Conservation (phyloP, 352 stramenopile species). For the Globisporangium ultimum region DNA sequence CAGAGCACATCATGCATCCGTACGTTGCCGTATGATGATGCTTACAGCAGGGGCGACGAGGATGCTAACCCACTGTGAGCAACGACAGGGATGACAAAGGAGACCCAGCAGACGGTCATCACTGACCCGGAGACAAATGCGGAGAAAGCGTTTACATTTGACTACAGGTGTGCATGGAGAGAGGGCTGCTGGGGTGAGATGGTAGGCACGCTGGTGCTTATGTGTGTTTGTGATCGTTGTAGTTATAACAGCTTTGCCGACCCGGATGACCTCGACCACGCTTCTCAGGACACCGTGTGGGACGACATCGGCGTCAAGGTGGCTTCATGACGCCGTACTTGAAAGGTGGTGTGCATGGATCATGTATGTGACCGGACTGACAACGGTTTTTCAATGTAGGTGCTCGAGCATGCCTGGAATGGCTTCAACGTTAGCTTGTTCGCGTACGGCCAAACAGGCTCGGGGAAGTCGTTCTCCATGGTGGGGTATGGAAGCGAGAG, state of each 20-base stretch:
- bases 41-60: not conserved
- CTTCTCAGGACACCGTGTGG: slow-evolving; percentile 83
- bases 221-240: not conserved
- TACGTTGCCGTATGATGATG: slow-evolving; percentile 17
- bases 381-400: slow-evolving; percentile 18
- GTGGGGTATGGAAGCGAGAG: slow-evolving; percentile 79
- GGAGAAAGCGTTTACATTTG: slow-evolving; percentile 85
- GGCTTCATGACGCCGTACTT: too few species aligned
- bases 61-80: not conserved
- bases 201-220: not conserved
- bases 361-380: not conserved
- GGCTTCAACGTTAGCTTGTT: slow-evolving; percentile 90
- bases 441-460: slow-evolving; percentile 84
- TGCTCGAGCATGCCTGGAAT: slow-evolving; percentile 88
- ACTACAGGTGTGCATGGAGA: slow-evolving; percentile 52
- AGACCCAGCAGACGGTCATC: slow-evolving; percentile 82
- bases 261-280: slow-evolving; percentile 45
- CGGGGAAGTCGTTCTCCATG: slow-evolving; percentile 87
- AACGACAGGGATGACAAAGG: slow-evolving; percentile 63
- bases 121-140: slow-evolving; percentile 70
- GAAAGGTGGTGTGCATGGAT: not conserved
- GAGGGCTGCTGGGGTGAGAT: not conserved
- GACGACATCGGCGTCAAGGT: slow-evolving; percentile 83
- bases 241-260: slow-evolving; percentile 84
- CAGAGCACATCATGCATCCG: slow-evolving; percentile 69